Evolutionary conservation across 2,329 filamentous ascomycete species (phyloP).

Genomic region (Pyricularia pennisetigena): DNA sequence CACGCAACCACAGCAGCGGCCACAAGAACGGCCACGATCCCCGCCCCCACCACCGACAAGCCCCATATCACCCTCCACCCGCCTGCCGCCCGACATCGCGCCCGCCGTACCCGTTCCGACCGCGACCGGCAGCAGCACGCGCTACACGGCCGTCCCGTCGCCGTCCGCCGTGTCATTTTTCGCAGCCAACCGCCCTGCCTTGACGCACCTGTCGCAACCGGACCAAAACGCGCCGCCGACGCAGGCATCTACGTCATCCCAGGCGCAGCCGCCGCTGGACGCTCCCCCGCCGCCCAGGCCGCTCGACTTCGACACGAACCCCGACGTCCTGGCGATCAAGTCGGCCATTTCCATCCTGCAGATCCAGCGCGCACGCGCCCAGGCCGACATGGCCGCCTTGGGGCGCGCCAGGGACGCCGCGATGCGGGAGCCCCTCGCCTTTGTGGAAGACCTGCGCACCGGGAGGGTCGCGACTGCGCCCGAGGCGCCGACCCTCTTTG

Average conservation of each 20-base stretch:
- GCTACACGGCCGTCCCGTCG: conserved; percentile 7
- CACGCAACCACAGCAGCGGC: neutral
- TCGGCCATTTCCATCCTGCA: conserved; percentile 81
- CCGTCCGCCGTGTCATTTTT: conserved; percentile 15
- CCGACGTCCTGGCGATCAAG: conserved; percentile 78
- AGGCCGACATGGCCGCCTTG: conserved; percentile 63
- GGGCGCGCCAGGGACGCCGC: conserved; percentile 62
- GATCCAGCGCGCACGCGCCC: conserved; percentile 70
- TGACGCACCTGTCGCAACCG: conserved; percentile 28
- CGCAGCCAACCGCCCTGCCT: conserved; percentile 22
- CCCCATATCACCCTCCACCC: conserved; percentile 5
- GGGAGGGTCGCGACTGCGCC: conserved; percentile 43
- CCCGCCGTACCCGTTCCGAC: conserved; percentile 5
- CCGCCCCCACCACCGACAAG: conserved; percentile 4
- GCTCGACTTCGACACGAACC: conserved; percentile 55
- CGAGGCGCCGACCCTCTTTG: conserved; percentile 7
- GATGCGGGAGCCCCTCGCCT: conserved; percentile 59
- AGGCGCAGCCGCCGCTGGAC: neutral
- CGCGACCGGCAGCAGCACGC: conserved; percentile 2
- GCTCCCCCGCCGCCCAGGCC: conserved; percentile 38
- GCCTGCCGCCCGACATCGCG: conserved; percentile 7
- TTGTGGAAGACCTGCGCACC: conserved; percentile 55
- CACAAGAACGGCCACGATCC: neutral
- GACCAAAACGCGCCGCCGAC: conserved; percentile 27
- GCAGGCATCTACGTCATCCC: neutral